These are phyloP conservation scores for Volvox reticuliferus DNA, from an alignment of 139 green algal genomes.

Conservation along the genomic window DNA sequence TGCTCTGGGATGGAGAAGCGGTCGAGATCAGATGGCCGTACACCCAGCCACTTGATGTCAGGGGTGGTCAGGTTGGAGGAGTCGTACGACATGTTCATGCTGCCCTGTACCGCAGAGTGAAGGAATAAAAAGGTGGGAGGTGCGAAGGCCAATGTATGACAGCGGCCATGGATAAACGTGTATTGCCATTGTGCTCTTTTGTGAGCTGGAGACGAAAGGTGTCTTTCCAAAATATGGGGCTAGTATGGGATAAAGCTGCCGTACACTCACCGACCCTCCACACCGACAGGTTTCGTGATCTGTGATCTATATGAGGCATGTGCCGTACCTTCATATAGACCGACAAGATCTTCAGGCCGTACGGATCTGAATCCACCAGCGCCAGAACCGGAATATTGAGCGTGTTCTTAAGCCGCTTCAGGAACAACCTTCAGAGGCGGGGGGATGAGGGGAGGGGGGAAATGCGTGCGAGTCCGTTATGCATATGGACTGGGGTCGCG, in stretches of 20 bases:
- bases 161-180: too few species aligned
- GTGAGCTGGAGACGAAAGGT: too few species aligned
- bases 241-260: too few species aligned
- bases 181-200: too few species aligned
- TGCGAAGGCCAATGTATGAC: too few species aligned
- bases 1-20: constrained; percentile 94
- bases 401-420: constrained; percentile 86
- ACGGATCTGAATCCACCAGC: constrained; percentile 95
- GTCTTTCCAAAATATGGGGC: too few species aligned
- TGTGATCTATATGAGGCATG: background rate
- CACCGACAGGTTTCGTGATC: background rate
- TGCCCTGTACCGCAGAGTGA: constrained; percentile 42
- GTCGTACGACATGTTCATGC: constrained; percentile 76
- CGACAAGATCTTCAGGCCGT: constrained; percentile 97
- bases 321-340: constrained; percentile 91
- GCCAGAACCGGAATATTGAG: constrained; percentile 95
- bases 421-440: constrained; percentile 81
- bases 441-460: background rate
- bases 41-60: constrained; percentile 94
- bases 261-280: too few species aligned
- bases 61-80: constrained; percentile 94
- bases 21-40: constrained; percentile 91
- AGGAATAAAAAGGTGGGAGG: background rate
- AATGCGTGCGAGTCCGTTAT: too few species aligned
- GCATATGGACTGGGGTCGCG: too few species aligned